These are phyloP conservation scores for Botrytis galanthina DNA, from an alignment of 2,329 filamentous ascomycete genomes.

Conservation along the genomic window DNA sequence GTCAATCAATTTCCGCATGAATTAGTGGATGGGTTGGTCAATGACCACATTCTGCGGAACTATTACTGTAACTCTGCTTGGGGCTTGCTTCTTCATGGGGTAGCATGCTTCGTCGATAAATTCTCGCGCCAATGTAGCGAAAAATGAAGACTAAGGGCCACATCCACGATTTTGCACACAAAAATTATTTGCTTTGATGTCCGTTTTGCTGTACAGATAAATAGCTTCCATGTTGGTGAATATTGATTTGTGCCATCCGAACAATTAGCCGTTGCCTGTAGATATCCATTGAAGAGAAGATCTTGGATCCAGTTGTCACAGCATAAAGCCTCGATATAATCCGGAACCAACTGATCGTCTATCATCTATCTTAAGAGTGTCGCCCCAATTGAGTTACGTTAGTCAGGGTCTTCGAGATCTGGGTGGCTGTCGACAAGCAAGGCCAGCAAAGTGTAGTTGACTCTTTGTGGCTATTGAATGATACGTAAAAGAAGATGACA, in stretches of 20 bases:
- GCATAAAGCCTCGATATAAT: neutral
- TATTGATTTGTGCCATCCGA: too few relatives aligned
- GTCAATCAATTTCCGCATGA: too few relatives aligned
- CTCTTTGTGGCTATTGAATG: neutral
- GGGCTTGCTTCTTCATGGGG: neutral
- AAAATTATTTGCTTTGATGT: neutral
- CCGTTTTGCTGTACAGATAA: neutral
- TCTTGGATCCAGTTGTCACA: neutral
- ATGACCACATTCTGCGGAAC: neutral
- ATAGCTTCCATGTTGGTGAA: neutral
- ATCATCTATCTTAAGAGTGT: neutral
- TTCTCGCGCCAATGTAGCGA: neutral
- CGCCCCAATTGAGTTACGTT: neutral
- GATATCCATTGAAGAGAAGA: neutral
- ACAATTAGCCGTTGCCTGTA: too few relatives aligned
- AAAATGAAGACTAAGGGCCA: neutral
- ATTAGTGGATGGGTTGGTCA: too few relatives aligned
- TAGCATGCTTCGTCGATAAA: neutral
- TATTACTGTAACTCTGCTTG: neutral
- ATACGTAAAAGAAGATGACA: neutral
- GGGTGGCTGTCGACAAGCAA: neutral
- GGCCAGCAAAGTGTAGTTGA: neutral
- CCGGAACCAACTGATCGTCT: neutral
- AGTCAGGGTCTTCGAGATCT: neutral
- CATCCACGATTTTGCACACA: neutral